Evolutionary conservation across 306 rosid genomes (phyloP).

Genomic region (Malus domestica): DNA sequence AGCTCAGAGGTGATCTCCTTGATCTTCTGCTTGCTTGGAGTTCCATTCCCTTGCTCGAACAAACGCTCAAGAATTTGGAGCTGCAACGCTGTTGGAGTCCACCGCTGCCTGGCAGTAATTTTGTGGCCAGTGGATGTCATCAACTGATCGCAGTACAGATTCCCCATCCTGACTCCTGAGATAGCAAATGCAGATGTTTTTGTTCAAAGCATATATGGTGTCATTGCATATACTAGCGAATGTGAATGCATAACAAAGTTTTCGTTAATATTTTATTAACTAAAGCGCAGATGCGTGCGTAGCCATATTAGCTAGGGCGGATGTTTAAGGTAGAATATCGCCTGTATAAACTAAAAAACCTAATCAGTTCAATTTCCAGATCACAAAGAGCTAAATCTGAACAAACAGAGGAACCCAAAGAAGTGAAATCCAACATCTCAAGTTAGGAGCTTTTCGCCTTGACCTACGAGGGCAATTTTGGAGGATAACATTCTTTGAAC

Average conservation of each 20-base stretch:
- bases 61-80: slow-evolving; percentile 87
- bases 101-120: slow-evolving; percentile 86
- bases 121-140: slow-evolving; percentile 78
- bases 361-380: not conserved
- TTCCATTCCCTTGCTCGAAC: slow-evolving; percentile 81
- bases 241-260: not conserved
- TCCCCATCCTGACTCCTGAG: slow-evolving; percentile 79
- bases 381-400: not conserved
- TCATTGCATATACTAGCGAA: not conserved
- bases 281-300: no score
- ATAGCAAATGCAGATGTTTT: slow-evolving; percentile 1
- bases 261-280: not conserved
- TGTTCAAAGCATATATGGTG: not conserved
- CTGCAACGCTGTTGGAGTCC: slow-evolving; percentile 90
- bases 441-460: not conserved
- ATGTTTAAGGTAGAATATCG: not conserved
- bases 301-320: not conserved
- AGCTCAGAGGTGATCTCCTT: slow-evolving; percentile 84
- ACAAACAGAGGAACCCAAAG: not conserved
- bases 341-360: not conserved
- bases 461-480: not conserved
- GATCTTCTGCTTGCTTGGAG: slow-evolving; percentile 94
- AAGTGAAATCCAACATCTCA: not conserved
- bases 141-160: slow-evolving; percentile 70
- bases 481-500: not conserved